Percentiles rank a stretch among this genome's conserved stretches.
phyloP scores from a whole-genome alignment of 805 yeast genomes.

The Kuraishia piskuri region DNA sequence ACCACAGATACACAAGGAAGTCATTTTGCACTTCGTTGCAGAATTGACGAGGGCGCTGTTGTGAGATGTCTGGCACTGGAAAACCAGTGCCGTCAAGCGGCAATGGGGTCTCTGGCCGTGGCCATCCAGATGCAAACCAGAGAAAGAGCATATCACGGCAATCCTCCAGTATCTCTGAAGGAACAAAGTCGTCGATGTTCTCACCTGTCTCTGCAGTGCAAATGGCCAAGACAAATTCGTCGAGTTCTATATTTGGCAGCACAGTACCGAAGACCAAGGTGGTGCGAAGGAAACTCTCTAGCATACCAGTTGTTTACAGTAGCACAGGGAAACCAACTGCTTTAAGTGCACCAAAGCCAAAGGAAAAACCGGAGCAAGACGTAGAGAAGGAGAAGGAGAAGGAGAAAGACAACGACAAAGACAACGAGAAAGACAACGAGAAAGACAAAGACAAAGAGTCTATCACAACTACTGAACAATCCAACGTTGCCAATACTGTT shows the following conservation, averaged over 20 bases:
- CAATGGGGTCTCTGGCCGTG: not conserved
- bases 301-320: conserved; percentile 5
- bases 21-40: not conserved
- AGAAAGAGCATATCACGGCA: not conserved
- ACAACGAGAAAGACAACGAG: not conserved
- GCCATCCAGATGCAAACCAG: not conserved
- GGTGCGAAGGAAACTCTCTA: not conserved
- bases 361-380: not conserved
- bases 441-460: not conserved
- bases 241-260: not conserved
- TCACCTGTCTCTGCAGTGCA: not conserved
- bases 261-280: not conserved
- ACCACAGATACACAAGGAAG: not conserved
- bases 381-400: not conserved
- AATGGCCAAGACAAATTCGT: not conserved
- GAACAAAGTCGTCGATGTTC: not conserved
- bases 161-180: not conserved
- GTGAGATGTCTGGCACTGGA: not conserved
- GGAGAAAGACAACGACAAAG: no score
- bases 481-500: not conserved
- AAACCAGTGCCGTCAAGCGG: not conserved
- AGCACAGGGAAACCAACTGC: conserved; percentile 7
- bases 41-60: not conserved
- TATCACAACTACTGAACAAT: not conserved
- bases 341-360: not conserved